Base-by-base conservation (phyloP, 139 green algal genomes). In the Chlamydomonas urium region DNA sequence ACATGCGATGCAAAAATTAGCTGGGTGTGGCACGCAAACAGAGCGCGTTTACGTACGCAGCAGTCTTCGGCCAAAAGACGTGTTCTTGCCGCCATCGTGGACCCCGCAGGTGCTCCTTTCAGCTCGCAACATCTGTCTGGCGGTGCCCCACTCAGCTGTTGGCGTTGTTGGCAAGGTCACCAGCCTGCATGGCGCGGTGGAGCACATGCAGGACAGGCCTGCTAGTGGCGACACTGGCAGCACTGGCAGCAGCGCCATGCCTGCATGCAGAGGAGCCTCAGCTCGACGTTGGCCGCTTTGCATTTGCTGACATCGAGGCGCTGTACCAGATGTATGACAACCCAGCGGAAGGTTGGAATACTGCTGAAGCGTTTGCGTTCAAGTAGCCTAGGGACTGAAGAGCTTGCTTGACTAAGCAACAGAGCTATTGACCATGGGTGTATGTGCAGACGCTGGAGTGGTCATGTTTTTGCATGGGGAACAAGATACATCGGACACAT, bases 391-490 rank as follows among this genome's bases (percentile, higher is more conserved):
- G 29, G 29, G 6, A 10, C 32, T 45, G 17, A 65, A 36, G 32
- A 47, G 47, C 5, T n/a, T 17, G 37, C n/a, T 6, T 36, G 24
- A 38, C 36, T 61, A 17, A 60, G 19, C n/a, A 26, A 38, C 28
- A 66, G 10, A 38, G 5, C 14, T 4, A 38, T 42, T 47, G 31
- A 45, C 6, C 29, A 38, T 26, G 32, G 10, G 58, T 8, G 31
- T 42, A 26, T 3, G 10, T 56, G 47, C 67, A 75, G 69, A 34
- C 47, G 61, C 48, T 38, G 66, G 67, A 2, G 62, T 76, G 4
- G 72, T 76, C 24, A 21, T 83, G 10, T 75, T 83, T 31, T 37
- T 83, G 31, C 77, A 83, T 48, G 77, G 77, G 4, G 67, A 60
- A 1, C 73, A 76, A 28, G 79, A 74, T 35, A 66, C 32, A 0